Percentiles rank a stretch among this genome's conserved stretches.
phyloP scores from a whole-genome alignment of 257 asterid species.

The Nicotiana noctiflora region DNA sequence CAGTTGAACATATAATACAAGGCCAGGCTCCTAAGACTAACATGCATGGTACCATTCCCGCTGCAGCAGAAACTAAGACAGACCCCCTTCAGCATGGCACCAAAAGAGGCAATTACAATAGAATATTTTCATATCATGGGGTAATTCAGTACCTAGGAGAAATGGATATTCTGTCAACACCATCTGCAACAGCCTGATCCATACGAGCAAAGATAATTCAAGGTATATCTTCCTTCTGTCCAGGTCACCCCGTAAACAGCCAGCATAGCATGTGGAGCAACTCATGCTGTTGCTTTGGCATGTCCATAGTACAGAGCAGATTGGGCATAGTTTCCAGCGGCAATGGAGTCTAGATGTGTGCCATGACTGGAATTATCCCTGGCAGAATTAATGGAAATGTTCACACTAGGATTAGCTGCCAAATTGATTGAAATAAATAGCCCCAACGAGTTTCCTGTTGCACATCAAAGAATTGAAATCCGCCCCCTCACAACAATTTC shows the following conservation, averaged over 20 bases:
- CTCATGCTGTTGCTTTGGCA: background rate
- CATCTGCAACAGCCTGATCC: background rate
- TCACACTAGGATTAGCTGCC: background rate
- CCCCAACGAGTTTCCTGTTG: background rate
- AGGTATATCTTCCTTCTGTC: background rate
- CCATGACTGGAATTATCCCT: background rate
- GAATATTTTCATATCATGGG: background rate
- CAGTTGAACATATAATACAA: too few species aligned
- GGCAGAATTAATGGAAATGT: background rate
- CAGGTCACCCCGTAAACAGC: slow-evolving; percentile 8
- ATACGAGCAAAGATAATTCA: background rate
- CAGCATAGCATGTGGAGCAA: background rate
- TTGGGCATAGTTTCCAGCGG: background rate
- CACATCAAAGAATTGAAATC: background rate
- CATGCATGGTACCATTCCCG: background rate
- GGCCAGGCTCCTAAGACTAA: too few species aligned
- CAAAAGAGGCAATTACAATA: slow-evolving; percentile 34
- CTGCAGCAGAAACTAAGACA: slow-evolving; percentile 20
- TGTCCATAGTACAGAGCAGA: background rate
- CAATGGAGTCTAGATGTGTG: background rate
- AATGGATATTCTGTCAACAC: background rate
- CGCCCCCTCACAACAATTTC: background rate
- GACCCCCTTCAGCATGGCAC: slow-evolving; percentile 26
- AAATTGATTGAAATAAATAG: background rate
- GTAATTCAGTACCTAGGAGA: background rate